Evolutionary conservation across 805 yeast species (phyloP).

Genomic region (Yarrowia sp.): DNA sequence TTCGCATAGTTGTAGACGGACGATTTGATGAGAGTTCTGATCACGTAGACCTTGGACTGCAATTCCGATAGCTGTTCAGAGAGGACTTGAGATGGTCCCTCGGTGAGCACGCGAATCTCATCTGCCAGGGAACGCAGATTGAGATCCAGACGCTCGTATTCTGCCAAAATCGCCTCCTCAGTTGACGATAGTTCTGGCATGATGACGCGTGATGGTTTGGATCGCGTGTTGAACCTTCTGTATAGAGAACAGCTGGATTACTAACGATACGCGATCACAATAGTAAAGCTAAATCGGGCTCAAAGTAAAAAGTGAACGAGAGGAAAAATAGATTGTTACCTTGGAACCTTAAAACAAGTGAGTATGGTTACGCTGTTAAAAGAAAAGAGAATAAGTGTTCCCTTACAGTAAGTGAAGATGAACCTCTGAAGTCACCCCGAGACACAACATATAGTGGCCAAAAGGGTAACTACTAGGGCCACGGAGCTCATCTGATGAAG

Average conservation of each 20-base stretch:
- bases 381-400: too few relatives aligned
- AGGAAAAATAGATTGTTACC: background rate
- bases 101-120: slow-evolving; percentile 27
- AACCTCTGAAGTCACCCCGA: background rate
- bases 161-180: slow-evolving; percentile 29
- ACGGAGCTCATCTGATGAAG: background rate
- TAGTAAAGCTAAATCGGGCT: background rate
- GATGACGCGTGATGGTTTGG: slow-evolving; percentile 26
- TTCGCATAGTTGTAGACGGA: slow-evolving; percentile 47
- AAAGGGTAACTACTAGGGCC: background rate
- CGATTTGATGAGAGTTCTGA: slow-evolving; percentile 63
- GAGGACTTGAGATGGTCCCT: slow-evolving; percentile 37
- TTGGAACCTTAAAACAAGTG: background rate
- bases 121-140: slow-evolving; percentile 26
- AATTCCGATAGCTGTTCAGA: slow-evolving; percentile 54
- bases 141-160: slow-evolving; percentile 1
- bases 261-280: background rate
- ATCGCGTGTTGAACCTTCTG: background rate
- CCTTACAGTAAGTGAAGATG: background rate
- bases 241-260: background rate
- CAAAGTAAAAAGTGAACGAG: background rate
- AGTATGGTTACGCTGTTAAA: background rate
- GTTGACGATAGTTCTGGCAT: slow-evolving; percentile 32
- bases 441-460: too few relatives aligned
- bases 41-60: slow-evolving; percentile 61